Base-by-base conservation (phyloP, 164 flowering plant species). In the Magnolia officinalis region DNA sequence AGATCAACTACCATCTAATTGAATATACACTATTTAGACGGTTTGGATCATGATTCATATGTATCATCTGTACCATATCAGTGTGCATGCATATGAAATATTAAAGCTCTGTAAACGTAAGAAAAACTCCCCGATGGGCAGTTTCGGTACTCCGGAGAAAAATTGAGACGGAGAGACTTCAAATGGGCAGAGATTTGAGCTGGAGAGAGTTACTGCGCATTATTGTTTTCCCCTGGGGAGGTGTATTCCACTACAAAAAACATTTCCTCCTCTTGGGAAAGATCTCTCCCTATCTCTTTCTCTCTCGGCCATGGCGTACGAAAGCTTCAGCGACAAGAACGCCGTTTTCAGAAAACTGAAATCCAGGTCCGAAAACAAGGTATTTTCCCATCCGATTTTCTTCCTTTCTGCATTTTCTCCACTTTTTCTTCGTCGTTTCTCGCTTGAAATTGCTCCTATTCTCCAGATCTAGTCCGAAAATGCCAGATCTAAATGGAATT, bases 321-420 rank as follows among this genome's bases (percentile, higher is more conserved):
- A 91, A 0, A 76, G 37, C 63, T 85, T 67, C 76, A 74, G 83
- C 52, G 98, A 91, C 85, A 93, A 87, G 75, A 90, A 81, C 82
- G 80, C 80, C 63, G 80, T 95, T 61, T 92, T 95, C 85, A 84
- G 90, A 69, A 95, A 91, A 78, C 91, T 95, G 76, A 95, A 86
- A 83, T 76, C 94, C 2, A 90, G 90, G 78, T 84, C 95, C 2
- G 97, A 93, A 0, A 95, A 95, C 82, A 95, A 95, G 98, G 98
- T 95, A 3, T 37, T 61, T 26, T 13, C 3, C n/a, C 20, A 5
- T 24, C 67, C 23, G 13, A 10, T 10, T 16, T 16, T 26, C 64
- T 31, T 23, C 19, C 18, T n/a, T 14, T 26, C 67, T 51, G 13
- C 14, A 70, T 18, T 74, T 19, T 14, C 18, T 26, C 29, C 29